These are phyloP conservation scores for Trichosporon ovoides DNA, from an alignment of 1,284 basidiomycete species.

Conservation along the genomic window DNA sequence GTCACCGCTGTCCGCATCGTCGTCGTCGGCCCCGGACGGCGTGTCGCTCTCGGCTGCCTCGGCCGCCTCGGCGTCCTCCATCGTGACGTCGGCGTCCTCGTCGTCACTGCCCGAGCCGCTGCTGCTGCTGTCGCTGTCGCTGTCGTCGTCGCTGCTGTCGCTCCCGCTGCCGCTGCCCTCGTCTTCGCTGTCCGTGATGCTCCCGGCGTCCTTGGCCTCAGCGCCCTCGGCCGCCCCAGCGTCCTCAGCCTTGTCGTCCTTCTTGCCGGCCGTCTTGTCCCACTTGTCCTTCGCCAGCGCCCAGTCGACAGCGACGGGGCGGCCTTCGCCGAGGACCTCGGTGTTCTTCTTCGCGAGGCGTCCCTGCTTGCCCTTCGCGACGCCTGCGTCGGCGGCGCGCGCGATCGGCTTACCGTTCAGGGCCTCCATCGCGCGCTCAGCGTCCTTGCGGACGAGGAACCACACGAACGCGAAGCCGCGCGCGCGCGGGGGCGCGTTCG, in stretches of 20 bases:
- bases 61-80: conserved; percentile 41
- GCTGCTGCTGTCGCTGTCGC: conserved; percentile 48
- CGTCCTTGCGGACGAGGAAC: conserved; percentile 82
- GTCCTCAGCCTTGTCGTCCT: conserved; percentile 49
- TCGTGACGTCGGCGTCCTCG: conserved; percentile 53
- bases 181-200: conserved; percentile 45
- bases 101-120: conserved; percentile 56
- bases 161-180: conserved; percentile 52
- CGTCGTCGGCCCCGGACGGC: conserved; percentile 33
- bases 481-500: conserved; percentile 51
- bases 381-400: conserved; percentile 36
- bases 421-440: conserved; percentile 72
- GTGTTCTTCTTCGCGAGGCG: conserved; percentile 30
- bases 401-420: conserved; percentile 72
- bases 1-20: conserved; percentile 49
- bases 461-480: conserved; percentile 95
- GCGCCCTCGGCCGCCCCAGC: conserved; percentile 44
- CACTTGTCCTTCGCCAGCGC: conserved; percentile 90
- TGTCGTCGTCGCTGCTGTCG: conserved; percentile 47
- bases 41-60: conserved; percentile 52
- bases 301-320: conserved; percentile 92
- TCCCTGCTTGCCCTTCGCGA: conserved; percentile 45
- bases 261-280: conserved; percentile 63
- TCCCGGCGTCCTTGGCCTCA: conserved; percentile 26
- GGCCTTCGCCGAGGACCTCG: conserved; percentile 52